Base-by-base conservation (phyloP, 2,329 filamentous ascomycete species). In the Colletotrichum kahawae region DNA sequence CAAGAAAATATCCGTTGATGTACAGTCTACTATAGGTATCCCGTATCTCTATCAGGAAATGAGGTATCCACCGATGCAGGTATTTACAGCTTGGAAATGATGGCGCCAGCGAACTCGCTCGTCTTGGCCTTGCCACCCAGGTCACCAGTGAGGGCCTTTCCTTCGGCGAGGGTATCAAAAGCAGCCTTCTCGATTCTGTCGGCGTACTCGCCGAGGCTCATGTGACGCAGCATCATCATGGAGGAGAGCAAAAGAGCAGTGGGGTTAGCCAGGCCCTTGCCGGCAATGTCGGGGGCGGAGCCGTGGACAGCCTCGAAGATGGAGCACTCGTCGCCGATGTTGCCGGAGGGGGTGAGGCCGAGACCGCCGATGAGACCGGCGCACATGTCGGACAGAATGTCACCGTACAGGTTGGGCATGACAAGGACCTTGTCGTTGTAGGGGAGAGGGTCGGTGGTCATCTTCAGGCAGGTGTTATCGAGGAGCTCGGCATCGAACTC, bases 391-490 rank as follows among this genome's bases (percentile, higher is more conserved):
- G 96, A 98, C 79, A 99, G 92, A 91, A 99, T 99, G 88, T 98
- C 97, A 87, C 97, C 97, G 90, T 98, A 99, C 82, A 98, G 91
- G 91, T 99, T 99, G 86, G 97, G 97, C 92, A 94, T 94, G 87
- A 99, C 97, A 73, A 99, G 93, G 75, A 99, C 96, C 92, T 98
- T 98, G 92, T 98, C 96, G 90, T 98, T 98, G 92, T 98, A 99
- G 74, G 96, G 96, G 69, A 93, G 89, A 68, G 97, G 97, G 88
- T 99, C 96, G 80, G 95, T 98, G 80, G 97, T 95, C 91, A 98
- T 98, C 92, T 98, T 98, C 84, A 99, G 89, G 92, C 97, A 99
- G 81, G 96, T 97, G 91, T 99, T 99, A 92, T 99, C 97, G 81
- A 99, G 94, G 79, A 99, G 92, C 91, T 99, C 97, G 81, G 95